These are phyloP conservation scores for Leccinum subfulvum DNA, from an alignment of 1,284 basidiomycete genomes.

Conservation along the genomic window DNA sequence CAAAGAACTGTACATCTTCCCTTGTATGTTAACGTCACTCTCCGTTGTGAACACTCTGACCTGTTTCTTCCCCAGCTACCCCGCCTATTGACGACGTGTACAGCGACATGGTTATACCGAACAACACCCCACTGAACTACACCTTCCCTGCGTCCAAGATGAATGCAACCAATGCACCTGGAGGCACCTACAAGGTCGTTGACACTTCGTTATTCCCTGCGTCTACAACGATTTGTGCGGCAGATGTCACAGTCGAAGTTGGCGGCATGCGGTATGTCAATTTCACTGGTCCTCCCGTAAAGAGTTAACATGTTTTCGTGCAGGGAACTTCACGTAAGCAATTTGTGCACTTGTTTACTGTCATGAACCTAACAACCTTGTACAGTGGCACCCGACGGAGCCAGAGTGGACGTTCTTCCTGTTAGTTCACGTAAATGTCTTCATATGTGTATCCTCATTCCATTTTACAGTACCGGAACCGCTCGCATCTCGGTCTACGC, in stretches of 20 bases:
- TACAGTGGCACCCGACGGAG: slow-evolving; percentile 51
- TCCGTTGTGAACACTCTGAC: slow-evolving; percentile 3
- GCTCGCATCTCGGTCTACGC: slow-evolving; percentile 46
- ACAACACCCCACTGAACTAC: slow-evolving; percentile 47
- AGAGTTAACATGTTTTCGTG: neutral
- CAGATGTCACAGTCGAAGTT: slow-evolving; percentile 56
- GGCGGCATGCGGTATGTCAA: slow-evolving; percentile 52
- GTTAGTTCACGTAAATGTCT: slow-evolving; percentile 15
- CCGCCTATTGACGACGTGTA: slow-evolving; percentile 42
- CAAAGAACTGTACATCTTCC: slow-evolving; percentile 56
- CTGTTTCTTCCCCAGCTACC: slow-evolving; percentile 27
- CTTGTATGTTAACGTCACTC: slow-evolving; percentile 31
- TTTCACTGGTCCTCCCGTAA: neutral
- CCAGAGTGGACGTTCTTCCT: slow-evolving; percentile 44
- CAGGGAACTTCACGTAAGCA: slow-evolving; percentile 54
- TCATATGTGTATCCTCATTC: slow-evolving; percentile 6
- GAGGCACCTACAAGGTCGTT: slow-evolving; percentile 60
- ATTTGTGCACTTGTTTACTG: neutral
- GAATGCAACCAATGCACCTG: slow-evolving; percentile 40
- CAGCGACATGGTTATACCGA: slow-evolving; percentile 41
- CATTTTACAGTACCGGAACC: slow-evolving; percentile 39
- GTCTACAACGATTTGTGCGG: slow-evolving; percentile 53
- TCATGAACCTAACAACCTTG: neutral
- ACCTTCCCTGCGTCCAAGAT: slow-evolving; percentile 52
- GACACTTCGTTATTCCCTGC: slow-evolving; percentile 58